phyloP scores from a whole-genome alignment of 2,329 filamentous ascomycete species.

The Ophiocordyceps camponoti-floridani region DNA sequence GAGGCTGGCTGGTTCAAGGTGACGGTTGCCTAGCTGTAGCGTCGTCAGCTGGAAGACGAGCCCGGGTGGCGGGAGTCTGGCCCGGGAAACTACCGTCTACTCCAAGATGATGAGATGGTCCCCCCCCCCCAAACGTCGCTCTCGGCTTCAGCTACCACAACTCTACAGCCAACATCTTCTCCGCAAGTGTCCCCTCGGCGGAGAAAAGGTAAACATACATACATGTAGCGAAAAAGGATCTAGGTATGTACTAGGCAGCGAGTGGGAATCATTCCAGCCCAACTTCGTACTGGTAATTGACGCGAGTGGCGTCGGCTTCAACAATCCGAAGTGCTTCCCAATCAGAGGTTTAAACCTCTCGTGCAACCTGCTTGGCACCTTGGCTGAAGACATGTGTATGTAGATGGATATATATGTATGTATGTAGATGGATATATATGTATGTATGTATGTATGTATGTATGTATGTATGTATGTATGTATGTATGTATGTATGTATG shows the following conservation, averaged over 20 bases:
- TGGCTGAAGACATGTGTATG: no score
- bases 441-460: no score
- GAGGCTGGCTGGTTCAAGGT: constrained; percentile 15
- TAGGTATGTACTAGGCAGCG: constrained; percentile 11
- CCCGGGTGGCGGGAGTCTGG: constrained; percentile 14
- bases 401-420: no score
- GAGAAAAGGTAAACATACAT: constrained; percentile 13
- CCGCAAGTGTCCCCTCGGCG: constrained; percentile 12
- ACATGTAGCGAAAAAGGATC: constrained; percentile 7
- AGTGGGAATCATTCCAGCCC: constrained; percentile 12
- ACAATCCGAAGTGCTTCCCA: constrained; percentile 14
- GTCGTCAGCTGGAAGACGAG: constrained; percentile 6
- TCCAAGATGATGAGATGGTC: constrained; percentile 17
- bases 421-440: no score
- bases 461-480: no score
- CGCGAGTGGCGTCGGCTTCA: constrained; percentile 16
- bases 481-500: no score
- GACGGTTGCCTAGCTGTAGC: constrained; percentile 9
- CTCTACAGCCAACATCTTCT: constrained; percentile 26
- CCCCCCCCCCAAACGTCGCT: constrained; percentile 20
- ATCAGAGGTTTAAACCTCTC: constrained; percentile 10
- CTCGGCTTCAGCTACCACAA: constrained; percentile 34
- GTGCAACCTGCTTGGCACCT: neutral
- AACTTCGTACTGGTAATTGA: constrained; percentile 13
- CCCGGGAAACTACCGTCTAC: constrained; percentile 9